Evolutionary conservation across 257 asterid species (phyloP).

Genomic region (Solanum medicagineum): DNA sequence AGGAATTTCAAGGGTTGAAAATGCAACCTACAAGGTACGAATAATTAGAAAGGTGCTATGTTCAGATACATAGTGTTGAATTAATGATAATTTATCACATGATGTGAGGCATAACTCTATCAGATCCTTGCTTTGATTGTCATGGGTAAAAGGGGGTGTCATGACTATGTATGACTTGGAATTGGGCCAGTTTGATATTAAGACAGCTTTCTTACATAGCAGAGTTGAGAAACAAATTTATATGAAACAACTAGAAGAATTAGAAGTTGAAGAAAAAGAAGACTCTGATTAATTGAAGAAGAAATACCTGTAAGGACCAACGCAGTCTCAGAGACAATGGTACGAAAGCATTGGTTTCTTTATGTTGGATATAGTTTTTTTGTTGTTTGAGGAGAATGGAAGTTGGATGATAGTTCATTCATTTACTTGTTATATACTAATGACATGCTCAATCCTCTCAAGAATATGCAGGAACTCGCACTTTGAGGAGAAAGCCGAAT

Average conservation of each 20-base stretch:
- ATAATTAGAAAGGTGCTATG: not conserved
- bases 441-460: not conserved
- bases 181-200: not conserved
- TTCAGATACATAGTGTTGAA: not conserved
- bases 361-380: not conserved
- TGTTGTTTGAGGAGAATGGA: not conserved
- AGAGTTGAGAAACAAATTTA: not conserved
- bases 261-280: not conserved
- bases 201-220: not conserved
- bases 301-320: not conserved
- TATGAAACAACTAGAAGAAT: not conserved
- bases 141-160: not conserved
- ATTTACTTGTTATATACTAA: not conserved
- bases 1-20: not conserved
- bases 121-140: not conserved
- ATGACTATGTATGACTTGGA: not conserved
- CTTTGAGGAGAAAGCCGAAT: not conserved
- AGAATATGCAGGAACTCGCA: not conserved
- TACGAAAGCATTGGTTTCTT: not conserved
- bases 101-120: not conserved
- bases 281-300: not conserved
- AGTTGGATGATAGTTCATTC: not conserved
- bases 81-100: not conserved
- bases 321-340: not conserved
- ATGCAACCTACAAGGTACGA: not conserved